Conservation (phyloP, 768 basidiomycete genomes). For the Pulveroboletus sp. region DNA sequence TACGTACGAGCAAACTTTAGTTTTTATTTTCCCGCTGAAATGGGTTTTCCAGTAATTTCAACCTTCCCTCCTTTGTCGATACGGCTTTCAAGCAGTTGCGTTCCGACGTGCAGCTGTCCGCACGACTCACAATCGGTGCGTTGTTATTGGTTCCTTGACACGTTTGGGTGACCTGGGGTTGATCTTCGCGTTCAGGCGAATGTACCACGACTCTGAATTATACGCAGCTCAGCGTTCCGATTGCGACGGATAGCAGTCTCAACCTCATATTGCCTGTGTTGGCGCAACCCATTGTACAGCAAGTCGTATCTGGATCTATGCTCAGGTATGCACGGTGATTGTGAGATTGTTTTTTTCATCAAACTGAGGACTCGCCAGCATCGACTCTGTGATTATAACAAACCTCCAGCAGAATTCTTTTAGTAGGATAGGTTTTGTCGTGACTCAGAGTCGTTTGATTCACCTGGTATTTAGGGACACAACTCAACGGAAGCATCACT, state of each 20-base stretch:
- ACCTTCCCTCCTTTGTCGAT: constrained; percentile 60
- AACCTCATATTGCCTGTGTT: constrained; percentile 66
- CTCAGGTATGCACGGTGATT: constrained; percentile 42
- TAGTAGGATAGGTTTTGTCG: constrained; percentile 30
- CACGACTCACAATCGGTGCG: constrained; percentile 56
- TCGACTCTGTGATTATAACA: constrained; percentile 61
- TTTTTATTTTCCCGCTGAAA: constrained; percentile 1
- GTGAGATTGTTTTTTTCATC: neutral
- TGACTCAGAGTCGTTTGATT: neutral
- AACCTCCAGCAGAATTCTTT: constrained; percentile 58
- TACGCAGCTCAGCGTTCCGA: constrained; percentile 53
- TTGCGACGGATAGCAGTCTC: constrained; percentile 58
- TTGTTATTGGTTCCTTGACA: neutral
- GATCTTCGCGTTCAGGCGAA: constrained; percentile 42
- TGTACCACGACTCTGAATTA: constrained; percentile 64
- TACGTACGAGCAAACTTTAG: constrained; percentile 35
- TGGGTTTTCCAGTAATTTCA: constrained; percentile 46
- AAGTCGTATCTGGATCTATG: constrained; percentile 56
- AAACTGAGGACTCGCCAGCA: constrained; percentile 31
- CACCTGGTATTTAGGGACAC: constrained; percentile 36
- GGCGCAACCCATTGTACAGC: constrained; percentile 73
- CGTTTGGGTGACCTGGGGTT: neutral
- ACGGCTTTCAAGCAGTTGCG: constrained; percentile 62
- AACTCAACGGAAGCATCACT: constrained; percentile 59
- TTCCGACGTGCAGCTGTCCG: constrained; percentile 57